Percentiles rank a stretch among this genome's conserved stretches.
Conservation (phyloP, 2,329 filamentous ascomycete species). For the Ascochyta rabiei region DNA sequence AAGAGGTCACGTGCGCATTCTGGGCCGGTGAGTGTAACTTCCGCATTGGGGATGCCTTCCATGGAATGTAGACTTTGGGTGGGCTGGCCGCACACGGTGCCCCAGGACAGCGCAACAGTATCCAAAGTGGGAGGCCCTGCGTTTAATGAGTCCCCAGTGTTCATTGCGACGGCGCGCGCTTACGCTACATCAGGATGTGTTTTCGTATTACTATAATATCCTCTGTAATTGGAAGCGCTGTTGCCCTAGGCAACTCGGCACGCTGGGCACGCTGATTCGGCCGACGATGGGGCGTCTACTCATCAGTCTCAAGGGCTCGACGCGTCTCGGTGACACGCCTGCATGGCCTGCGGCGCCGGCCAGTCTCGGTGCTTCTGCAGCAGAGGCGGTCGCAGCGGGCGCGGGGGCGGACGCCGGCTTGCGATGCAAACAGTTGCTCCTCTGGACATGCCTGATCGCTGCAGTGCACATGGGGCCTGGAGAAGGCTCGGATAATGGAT, state of each 20-base stretch:
- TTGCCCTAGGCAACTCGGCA: slow-evolving; percentile 23
- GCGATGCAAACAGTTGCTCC: slow-evolving; percentile 20
- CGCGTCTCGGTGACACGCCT: not conserved
- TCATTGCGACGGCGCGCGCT: slow-evolving; percentile 17
- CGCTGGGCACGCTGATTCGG: slow-evolving; percentile 14
- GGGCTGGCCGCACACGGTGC: slow-evolving; percentile 8
- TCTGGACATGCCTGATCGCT: slow-evolving; percentile 16
- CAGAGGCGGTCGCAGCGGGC: slow-evolving; percentile 3
- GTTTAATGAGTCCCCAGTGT: slow-evolving; percentile 21
- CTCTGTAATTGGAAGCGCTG: slow-evolving; percentile 17
- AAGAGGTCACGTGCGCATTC: slow-evolving; percentile 4
- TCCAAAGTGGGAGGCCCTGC: slow-evolving; percentile 7
- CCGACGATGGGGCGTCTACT: slow-evolving; percentile 15
- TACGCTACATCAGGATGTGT: slow-evolving; percentile 10
- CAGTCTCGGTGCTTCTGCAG: slow-evolving; percentile 19
- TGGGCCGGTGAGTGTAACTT: slow-evolving; percentile 1
- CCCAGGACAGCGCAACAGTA: slow-evolving; percentile 8
- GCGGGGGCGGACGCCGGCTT: slow-evolving; percentile 20
- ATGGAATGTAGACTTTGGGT: slow-evolving; percentile 3
- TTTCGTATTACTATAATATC: slow-evolving; percentile 19
- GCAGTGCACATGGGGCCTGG: slow-evolving; percentile 11
- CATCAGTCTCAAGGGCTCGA: slow-evolving; percentile 2
- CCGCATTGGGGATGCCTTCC: slow-evolving; percentile 19
- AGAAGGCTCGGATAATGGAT: slow-evolving; percentile 15
- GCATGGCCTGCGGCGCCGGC: slow-evolving; percentile 12